These are phyloP conservation scores for Fusarium musae DNA, from an alignment of 2,329 filamentous ascomycete species.

Conservation along the genomic window DNA sequence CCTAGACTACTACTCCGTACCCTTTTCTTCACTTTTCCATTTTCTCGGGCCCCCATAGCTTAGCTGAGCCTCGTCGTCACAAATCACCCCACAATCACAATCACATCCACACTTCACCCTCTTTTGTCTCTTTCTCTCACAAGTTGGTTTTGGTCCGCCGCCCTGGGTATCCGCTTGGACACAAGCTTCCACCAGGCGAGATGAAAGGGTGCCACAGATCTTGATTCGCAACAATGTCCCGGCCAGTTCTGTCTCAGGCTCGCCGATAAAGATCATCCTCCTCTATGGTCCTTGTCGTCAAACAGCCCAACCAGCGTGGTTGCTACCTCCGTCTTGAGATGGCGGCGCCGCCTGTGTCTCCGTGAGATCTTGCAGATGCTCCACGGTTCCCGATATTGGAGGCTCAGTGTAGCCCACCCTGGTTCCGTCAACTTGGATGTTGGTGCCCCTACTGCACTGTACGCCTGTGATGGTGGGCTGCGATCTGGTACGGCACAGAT, in stretches of 20 bases:
- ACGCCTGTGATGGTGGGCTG: constrained; percentile 35
- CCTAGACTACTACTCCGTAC: neutral
- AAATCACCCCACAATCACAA: constrained; percentile 24
- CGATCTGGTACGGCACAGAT: constrained; percentile 39
- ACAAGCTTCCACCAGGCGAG: constrained; percentile 50
- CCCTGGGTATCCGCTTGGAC: constrained; percentile 38
- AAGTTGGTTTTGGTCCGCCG: constrained; percentile 27
- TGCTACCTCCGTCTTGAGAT: constrained; percentile 45
- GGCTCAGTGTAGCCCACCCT: constrained; percentile 40
- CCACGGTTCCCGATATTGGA: constrained; percentile 43
- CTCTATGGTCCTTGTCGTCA: constrained; percentile 39
- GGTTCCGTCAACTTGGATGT: constrained; percentile 51
- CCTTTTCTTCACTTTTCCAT: constrained; percentile 22
- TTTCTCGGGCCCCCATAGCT: constrained; percentile 26
- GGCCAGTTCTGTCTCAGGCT: constrained; percentile 43
- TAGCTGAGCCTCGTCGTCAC: constrained; percentile 39
- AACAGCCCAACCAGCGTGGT: constrained; percentile 41
- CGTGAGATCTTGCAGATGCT: constrained; percentile 48
- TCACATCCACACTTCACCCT: constrained; percentile 20
- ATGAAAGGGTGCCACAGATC: constrained; percentile 55
- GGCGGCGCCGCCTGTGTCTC: constrained; percentile 42
- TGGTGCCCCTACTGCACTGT: constrained; percentile 36
- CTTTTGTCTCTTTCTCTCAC: constrained; percentile 26
- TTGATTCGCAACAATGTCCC: constrained; percentile 51
- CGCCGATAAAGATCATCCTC: constrained; percentile 36